These are phyloP conservation scores for Pyronema omphalodes DNA, from an alignment of 495 filamentous ascomycete species.

Conservation along the genomic window DNA sequence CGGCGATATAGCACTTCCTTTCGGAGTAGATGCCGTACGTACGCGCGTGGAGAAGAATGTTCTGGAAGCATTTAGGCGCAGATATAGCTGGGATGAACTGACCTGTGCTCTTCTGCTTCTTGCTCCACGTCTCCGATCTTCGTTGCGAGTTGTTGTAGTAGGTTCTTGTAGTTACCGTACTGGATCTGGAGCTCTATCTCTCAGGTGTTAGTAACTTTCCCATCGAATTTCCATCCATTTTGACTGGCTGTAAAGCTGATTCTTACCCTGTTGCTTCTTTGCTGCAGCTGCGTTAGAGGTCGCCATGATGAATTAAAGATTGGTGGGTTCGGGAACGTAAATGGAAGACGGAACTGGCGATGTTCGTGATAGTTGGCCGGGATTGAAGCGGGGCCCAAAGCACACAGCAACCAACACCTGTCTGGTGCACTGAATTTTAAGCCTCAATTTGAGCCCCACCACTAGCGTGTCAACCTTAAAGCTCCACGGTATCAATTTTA, in stretches of 20 bases:
- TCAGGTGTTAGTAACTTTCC: background rate
- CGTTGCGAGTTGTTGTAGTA: slow-evolving; percentile 75
- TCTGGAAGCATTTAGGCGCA: background rate
- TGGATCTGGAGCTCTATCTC: slow-evolving; percentile 70
- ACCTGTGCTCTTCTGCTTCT: slow-evolving; percentile 97
- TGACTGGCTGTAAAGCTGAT: background rate
- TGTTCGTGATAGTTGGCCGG: too few species aligned
- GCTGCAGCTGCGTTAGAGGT: slow-evolving; percentile 23
- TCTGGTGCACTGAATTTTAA: too few species aligned
- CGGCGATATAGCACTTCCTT: background rate
- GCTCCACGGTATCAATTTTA: too few species aligned
- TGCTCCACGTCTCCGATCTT: slow-evolving; percentile 97
- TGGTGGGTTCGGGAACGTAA: too few species aligned
- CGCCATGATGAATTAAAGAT: background rate
- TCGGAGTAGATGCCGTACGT: background rate
- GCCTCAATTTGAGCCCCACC: too few species aligned
- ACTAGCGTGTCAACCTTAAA: too few species aligned
- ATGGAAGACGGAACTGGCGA: too few species aligned
- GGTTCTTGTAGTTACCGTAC: slow-evolving; percentile 91
- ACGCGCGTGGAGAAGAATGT: background rate
- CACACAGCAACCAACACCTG: too few species aligned
- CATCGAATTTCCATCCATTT: background rate
- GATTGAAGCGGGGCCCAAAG: too few species aligned
- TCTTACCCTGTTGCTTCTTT: slow-evolving; percentile 72
- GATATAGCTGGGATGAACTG: background rate